Conservation (phyloP, 805 yeast genomes). For the Saccharomycopsis sp. region DNA sequence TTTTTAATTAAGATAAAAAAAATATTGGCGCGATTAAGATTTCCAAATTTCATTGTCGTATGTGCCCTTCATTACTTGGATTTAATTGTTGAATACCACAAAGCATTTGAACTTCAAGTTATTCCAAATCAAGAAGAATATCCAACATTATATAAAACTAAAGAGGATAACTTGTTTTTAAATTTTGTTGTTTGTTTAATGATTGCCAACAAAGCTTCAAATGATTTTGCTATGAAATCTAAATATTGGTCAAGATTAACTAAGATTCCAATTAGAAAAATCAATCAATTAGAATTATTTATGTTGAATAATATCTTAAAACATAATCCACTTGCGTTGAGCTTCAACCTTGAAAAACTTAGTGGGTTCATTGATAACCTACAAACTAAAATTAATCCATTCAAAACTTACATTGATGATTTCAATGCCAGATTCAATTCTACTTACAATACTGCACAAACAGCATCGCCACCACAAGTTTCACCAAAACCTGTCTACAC, state of each 20-base stretch:
- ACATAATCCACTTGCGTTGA: constrained; percentile 19
- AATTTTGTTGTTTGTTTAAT: constrained; percentile 21
- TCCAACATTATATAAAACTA: constrained; percentile 18
- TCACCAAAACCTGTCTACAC: neutral
- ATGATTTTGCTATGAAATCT: constrained; percentile 21
- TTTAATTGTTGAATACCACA: constrained; percentile 17
- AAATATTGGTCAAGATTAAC: constrained; percentile 22
- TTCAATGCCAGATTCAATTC: constrained; percentile 20
- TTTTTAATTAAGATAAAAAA: constrained; percentile 20
- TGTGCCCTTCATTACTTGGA: constrained; percentile 20
- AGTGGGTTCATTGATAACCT: constrained; percentile 16
- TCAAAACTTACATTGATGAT: constrained; percentile 21
- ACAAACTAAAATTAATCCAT: constrained; percentile 15
- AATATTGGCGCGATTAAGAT: constrained; percentile 19
- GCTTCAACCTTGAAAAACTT: constrained; percentile 17
- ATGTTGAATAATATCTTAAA: constrained; percentile 15
- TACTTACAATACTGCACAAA: constrained; percentile 6
- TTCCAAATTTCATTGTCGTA: constrained; percentile 21
- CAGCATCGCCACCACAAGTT: neutral
- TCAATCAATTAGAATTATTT: constrained; percentile 20
- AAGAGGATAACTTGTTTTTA: constrained; percentile 21
- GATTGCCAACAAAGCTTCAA: constrained; percentile 20
- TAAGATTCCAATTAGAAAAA: constrained; percentile 20
- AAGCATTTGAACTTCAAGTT: neutral
- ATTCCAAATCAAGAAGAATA: constrained; percentile 13